Base-by-base conservation (phyloP, 306 rosid genomes). In the Quercus bicolor region DNA sequence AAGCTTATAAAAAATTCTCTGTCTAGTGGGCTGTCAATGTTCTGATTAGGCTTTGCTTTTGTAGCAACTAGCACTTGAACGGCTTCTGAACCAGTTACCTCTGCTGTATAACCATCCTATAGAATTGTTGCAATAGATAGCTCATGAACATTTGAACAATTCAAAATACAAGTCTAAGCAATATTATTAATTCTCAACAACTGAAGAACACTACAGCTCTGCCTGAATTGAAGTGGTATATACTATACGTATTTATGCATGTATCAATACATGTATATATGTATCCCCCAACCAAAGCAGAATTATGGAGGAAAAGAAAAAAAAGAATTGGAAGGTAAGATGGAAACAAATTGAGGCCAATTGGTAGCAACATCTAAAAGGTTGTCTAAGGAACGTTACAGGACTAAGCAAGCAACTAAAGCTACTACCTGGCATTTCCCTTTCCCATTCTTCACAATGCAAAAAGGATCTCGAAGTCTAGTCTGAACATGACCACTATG, bases 101-200 rank as follows among this genome's bases (percentile, higher is more conserved):
- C 93, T 48, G 28, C 40, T 66, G 99, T 95, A 81, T 93, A 95
- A 52, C 99, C 99, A 80, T 95, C 99, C 99, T 95, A 80, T 75
- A 45, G 18, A 80, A 77, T 70, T 77, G 75, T 80, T 78, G 64
- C 60, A 54, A 45, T 23, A 14, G 74, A 86, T 48, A 72, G 16
- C 64, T 48, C 64, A 61, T 29, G 40, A 56, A 33, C 37, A 68
- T 31, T 61, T 26, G 48, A 52, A 31, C 54, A 31, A 54, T 4
- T 57, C 2, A 64, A 31, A 64, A 29, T 29, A 18, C 7, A 29
- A 29, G 45, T 15, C 20, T 1, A 7, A 26, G 19, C 15, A 18
- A 23, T 52, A 53, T 73, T 64, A 23, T 19, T 8, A 54, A 61
- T 51, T n/a, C 69, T 13, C 1, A 5, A 28, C n/a, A 62, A 48